Evolutionary conservation across 257 asterid genomes (phyloP).

Genomic region (Petrea volubilis): DNA sequence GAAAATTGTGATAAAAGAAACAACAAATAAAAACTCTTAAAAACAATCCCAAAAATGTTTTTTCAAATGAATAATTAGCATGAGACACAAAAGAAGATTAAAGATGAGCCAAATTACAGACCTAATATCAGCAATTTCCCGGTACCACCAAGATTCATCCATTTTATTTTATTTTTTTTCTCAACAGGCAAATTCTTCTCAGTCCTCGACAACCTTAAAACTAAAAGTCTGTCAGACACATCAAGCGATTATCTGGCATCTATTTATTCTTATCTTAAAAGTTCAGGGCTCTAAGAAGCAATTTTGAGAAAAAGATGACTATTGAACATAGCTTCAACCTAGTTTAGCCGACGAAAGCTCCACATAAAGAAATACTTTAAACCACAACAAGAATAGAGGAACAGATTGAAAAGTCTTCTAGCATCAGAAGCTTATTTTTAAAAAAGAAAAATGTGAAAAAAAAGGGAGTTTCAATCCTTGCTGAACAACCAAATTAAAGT

Average conservation of each 20-base stretch:
- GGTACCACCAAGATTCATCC: conserved; percentile 11
- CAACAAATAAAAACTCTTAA: neutral
- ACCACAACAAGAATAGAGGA: neutral
- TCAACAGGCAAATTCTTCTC: neutral
- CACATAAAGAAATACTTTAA: neutral
- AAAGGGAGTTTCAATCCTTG: neutral
- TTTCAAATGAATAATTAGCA: neutral
- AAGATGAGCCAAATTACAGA: neutral
- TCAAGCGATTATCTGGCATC: neutral
- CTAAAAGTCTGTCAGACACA: conserved; percentile 3
- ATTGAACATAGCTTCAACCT: conserved; percentile 15
- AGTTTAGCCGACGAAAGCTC: neutral
- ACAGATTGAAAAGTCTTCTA: neutral
- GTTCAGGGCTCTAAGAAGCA: neutral
- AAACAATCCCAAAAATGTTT: conserved; percentile 8
- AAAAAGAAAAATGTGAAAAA: no score
- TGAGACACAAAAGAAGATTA: neutral
- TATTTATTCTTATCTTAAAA: neutral
- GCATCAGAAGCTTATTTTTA: neutral
- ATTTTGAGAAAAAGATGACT: neutral
- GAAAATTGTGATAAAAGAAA: neutral
- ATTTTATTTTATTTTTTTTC: neutral
- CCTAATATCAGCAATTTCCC: neutral
- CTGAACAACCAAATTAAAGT: no score
- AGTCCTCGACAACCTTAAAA: neutral